These are phyloP conservation scores for Vicia faba DNA, from an alignment of 306 rosid species.

Conservation along the genomic window DNA sequence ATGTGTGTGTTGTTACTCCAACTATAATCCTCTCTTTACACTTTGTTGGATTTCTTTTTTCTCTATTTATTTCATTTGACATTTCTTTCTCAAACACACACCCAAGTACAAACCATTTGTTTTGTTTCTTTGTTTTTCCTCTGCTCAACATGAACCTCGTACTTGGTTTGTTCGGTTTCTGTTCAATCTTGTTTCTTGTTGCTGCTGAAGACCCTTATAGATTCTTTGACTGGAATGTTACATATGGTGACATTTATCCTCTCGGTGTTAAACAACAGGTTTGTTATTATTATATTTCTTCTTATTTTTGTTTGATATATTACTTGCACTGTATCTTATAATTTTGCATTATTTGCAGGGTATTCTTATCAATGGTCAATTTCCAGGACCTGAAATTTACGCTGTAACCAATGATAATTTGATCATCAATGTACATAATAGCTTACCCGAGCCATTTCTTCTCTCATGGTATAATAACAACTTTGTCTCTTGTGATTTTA, in stretches of 20 bases:
- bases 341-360: conserved; percentile 54
- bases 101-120: not conserved
- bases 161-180: conserved; percentile 21
- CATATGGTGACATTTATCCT: conserved; percentile 80
- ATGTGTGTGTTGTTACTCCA: conserved; percentile 13
- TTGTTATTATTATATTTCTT: not conserved
- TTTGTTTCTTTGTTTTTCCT: not conserved
- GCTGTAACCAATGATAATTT: conserved; percentile 86
- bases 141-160: conserved; percentile 27
- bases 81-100: conserved; percentile 15
- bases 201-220: conserved; percentile 67
- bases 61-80: conserved; percentile 3
- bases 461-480: conserved; percentile 60
- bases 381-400: conserved; percentile 81
- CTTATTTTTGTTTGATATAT: not conserved
- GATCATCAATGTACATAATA: conserved; percentile 75
- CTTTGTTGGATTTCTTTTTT: not conserved
- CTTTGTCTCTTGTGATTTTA: not conserved
- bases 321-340: not conserved
- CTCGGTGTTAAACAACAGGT: conserved; percentile 75
- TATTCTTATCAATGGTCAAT: conserved; percentile 81
- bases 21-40: conserved; percentile 6
- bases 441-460: conserved; percentile 79
- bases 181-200: conserved; percentile 27
- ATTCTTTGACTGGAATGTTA: conserved; percentile 73